A percentile compares a stretch with the other conserved stretches of the same genome.
Evolutionary conservation across 306 rosid genomes (phyloP).

Genomic region (Oxytropis ochrocephala): DNA sequence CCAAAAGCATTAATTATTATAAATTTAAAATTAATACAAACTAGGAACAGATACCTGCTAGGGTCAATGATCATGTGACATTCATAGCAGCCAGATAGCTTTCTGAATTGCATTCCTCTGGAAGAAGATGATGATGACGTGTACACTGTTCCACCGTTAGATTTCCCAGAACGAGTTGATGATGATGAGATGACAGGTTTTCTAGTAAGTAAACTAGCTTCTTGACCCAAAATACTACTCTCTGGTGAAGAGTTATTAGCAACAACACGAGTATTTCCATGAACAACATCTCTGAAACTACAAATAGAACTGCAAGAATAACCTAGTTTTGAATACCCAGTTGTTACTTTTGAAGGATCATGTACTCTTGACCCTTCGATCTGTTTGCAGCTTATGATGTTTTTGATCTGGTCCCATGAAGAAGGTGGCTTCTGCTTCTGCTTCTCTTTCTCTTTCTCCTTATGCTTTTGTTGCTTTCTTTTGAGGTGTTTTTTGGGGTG

Average conservation of each 20-base stretch:
- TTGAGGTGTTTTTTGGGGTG: conserved; percentile 22
- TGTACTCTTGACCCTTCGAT: conserved; percentile 71
- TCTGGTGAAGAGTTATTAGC: conserved; percentile 95
- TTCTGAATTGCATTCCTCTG: conserved; percentile 85
- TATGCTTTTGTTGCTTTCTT: conserved; percentile 18
- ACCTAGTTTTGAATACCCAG: conserved; percentile 54
- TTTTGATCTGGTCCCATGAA: conserved; percentile 95
- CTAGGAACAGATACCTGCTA: conserved; percentile 36
- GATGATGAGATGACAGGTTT: conserved; percentile 36
- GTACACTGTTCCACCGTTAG: conserved; percentile 34
- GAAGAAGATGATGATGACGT: conserved; percentile 56
- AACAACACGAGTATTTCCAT: conserved; percentile 73
- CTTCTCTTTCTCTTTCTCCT: conserved; percentile 23
- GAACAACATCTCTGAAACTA: conserved; percentile 82
- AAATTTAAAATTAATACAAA: neutral
- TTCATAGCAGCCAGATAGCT: conserved; percentile 93
- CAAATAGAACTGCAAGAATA: conserved; percentile 94
- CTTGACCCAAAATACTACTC: conserved; percentile 78
- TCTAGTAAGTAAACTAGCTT: conserved; percentile 48
- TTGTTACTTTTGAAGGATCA: conserved; percentile 52
- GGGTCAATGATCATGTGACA: conserved; percentile 95
- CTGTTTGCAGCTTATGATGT: conserved; percentile 78
- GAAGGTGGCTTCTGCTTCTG: conserved; percentile 30
- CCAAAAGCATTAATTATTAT: neutral
- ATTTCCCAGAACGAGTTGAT: conserved; percentile 38